These are phyloP conservation scores for Phytophthora tentaculata DNA, from an alignment of 352 stramenopile species.

Conservation along the genomic window DNA sequence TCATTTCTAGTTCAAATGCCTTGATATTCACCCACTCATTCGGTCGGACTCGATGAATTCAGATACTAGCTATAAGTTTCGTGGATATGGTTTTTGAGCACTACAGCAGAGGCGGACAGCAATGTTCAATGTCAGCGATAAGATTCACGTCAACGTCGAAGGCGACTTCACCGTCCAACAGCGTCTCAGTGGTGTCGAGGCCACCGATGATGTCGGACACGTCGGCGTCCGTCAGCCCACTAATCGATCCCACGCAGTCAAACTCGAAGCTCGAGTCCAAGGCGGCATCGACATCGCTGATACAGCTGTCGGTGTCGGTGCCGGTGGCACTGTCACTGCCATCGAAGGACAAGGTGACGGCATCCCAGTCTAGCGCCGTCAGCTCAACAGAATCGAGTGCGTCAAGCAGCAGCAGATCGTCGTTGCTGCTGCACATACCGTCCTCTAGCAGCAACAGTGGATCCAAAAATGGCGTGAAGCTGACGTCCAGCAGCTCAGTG, in stretches of 20 bases:
- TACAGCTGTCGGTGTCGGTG: not conserved
- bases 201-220: slow-evolving; percentile 8
- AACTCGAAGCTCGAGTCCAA: not conserved
- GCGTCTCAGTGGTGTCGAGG: not conserved
- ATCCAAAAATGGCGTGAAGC: slow-evolving; percentile 1
- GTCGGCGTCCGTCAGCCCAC: slow-evolving; percentile 5
- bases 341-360: not conserved
- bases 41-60: not conserved
- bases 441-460: slow-evolving; percentile 7
- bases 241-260: not conserved
- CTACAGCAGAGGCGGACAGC: too few species aligned
- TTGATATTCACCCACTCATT: not conserved
- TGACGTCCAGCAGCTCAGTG: slow-evolving; percentile 8
- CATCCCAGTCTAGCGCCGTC: slow-evolving; percentile 27
- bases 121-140: too few species aligned
- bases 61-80: not conserved
- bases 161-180: slow-evolving; percentile 17
- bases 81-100: not conserved
- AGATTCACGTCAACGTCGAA: too few species aligned
- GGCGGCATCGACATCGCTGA: not conserved
- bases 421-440: not conserved
- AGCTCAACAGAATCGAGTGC: slow-evolving; percentile 23
- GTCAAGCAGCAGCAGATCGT: slow-evolving; percentile 19
- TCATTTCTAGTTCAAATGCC: not conserved
- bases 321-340: not conserved